Base-by-base conservation (phyloP, 345 rosid genomes). In the Lenwebbia sp. region DNA sequence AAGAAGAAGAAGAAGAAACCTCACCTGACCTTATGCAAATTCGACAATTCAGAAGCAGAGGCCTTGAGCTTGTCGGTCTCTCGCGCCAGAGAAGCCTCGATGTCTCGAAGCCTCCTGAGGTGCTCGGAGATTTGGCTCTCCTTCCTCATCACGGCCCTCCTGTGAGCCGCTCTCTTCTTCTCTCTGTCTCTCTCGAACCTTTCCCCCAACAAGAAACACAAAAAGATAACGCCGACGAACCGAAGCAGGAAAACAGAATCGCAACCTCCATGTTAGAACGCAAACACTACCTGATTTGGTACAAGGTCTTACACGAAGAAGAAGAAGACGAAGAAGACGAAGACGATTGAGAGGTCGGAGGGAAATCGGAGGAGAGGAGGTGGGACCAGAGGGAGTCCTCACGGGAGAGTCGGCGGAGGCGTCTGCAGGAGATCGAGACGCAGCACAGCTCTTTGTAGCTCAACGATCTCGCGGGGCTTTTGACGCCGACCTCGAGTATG, bases 111-210 rank as follows among this genome's bases (percentile, higher is more conserved):
- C 91, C 90, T 96, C 90, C 91, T 85, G 52, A 84, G 56, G 85
- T 86, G 93, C 85, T 94, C 98, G 5, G 87, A 82, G 54, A 96
- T 85, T 83, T 92, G 93, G 89, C 99, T 94, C 92, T 97, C 97
- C 86, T 94, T 95, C 81, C 96, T 90, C 41, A 94, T 87, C 70
- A 97, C 83, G 83, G 91, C 93, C 92, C 98, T 90, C 85, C 88
- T 88, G 81, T 94, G 92, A 0, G 92, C 93, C 85, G 93, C 89
- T 47, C 90, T 13, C 88, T 88, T 94, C 94, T 88, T 92, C 84
- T 92, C 90, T 84, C 87, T 94, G 58, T 96, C 94, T 86, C 85
- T 93, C 94, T 94, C 98, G 90, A 92, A 96, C 91, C 99, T 95
- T 87, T 51, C 21, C 82, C 86, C 41, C n/a, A 33, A 58, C 40